Percentiles rank a stretch among this genome's conserved stretches.
These are phyloP conservation scores for Avena insularis DNA, from an alignment of 176 grass and related monocot genomes.

Conservation along the genomic window DNA sequence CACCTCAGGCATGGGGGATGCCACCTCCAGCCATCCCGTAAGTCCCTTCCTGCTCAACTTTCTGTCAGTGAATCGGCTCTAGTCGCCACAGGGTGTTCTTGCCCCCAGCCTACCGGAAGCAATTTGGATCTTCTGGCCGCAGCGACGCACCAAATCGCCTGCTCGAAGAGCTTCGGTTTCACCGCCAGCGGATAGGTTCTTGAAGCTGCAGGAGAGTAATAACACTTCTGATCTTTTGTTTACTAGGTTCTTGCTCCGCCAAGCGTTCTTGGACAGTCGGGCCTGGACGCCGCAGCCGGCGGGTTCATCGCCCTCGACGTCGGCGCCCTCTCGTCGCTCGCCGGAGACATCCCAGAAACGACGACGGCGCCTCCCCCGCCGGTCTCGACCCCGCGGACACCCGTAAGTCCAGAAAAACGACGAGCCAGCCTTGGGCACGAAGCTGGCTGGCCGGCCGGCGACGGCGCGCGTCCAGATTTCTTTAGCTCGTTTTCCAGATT, in stretches of 20 bases:
- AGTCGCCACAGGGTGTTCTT: background rate
- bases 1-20: slow-evolving; percentile 50
- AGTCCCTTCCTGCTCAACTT: slow-evolving; percentile 23
- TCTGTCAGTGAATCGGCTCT: background rate
- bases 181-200: slow-evolving; percentile 1
- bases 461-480: background rate
- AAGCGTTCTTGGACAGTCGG: slow-evolving; percentile 21
- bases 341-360: slow-evolving; percentile 41
- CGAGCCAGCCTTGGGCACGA: background rate
- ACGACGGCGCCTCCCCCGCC: background rate
- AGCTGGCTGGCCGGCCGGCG: slow-evolving; percentile 18
- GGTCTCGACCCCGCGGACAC: slow-evolving; percentile 40
- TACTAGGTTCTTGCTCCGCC: slow-evolving; percentile 26
- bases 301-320: slow-evolving; percentile 80
- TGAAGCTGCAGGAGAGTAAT: background rate
- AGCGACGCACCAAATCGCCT: background rate
- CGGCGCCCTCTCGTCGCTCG: slow-evolving; percentile 50
- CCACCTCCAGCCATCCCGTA: slow-evolving; percentile 37
- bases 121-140: background rate
- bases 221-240: background rate
- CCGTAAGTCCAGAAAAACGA: slow-evolving; percentile 28
- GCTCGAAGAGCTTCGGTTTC: background rate
- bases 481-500: background rate
- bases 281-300: slow-evolving; percentile 6
- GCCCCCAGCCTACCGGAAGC: background rate